Conservation (phyloP, 768 basidiomycete genomes). For the Pilatotrama ljubarskyi region DNA sequence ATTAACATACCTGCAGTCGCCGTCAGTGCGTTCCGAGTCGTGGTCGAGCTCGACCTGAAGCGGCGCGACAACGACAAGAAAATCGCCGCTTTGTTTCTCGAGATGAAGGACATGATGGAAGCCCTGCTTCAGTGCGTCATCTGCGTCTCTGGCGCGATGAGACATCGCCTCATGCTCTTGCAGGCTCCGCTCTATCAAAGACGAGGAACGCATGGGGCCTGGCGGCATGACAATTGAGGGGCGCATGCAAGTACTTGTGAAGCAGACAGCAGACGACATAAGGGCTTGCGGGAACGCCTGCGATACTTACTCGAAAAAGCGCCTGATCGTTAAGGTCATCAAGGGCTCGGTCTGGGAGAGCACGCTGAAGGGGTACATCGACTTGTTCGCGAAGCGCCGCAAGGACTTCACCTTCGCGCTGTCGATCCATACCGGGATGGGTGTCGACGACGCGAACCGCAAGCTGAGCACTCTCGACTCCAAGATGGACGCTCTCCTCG, state of each 20-base stretch:
- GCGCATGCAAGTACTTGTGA: constrained; percentile 35
- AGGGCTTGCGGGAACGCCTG: constrained; percentile 35
- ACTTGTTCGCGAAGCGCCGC: constrained; percentile 28
- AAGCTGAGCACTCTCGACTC: constrained; percentile 21
- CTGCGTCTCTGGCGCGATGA: neutral
- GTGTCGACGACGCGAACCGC: constrained; percentile 26
- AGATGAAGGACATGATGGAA: constrained; percentile 54
- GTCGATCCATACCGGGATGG: constrained; percentile 30
- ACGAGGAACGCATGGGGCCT: constrained; percentile 32
- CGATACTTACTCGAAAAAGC: constrained; percentile 36
- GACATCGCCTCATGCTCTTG: neutral
- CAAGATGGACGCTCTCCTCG: constrained; percentile 34
- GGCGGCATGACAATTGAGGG: constrained; percentile 38
- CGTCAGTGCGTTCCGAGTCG: constrained; percentile 50
- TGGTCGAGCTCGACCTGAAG: constrained; percentile 48
- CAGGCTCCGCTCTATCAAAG: constrained; percentile 37
- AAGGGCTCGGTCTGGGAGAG: constrained; percentile 33
- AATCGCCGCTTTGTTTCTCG: constrained; percentile 44
- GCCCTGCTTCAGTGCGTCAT: constrained; percentile 45
- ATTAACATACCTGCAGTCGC: constrained; percentile 35
- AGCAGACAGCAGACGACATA: constrained; percentile 33
- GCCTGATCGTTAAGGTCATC: constrained; percentile 33
- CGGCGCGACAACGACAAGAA: constrained; percentile 54
- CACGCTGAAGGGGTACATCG: constrained; percentile 27
- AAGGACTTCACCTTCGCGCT: constrained; percentile 33